Evolutionary conservation across 371 early-diverging fungal genomes (phyloP), one percentile per base, ranked within the genome.

Genomic region (Mucor lusitanicus): DNA sequence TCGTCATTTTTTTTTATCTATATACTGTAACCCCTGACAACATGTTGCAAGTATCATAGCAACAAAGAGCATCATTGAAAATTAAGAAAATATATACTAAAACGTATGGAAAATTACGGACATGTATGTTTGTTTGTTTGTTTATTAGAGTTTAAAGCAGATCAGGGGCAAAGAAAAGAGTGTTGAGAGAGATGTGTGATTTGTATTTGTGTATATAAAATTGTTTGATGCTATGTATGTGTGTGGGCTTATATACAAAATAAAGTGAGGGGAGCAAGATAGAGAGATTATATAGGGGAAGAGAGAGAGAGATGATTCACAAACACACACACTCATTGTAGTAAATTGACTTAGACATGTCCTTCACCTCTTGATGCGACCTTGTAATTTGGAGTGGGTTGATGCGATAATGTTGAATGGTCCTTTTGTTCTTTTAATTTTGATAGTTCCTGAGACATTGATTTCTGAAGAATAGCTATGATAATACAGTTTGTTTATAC

Each of bases 371-470:
- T 63, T 40, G 61, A 48, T 11, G 61, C 55, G 4, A 63, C 44
- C 30, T 63, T 71, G 39, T 66, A 59, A 50, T 71, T 71, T 11
- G 71, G 71, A 50, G 71, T 71, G 19, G 59, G 60, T 25, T 53
- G 60, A 33, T 67, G 64, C 12, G 21, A 55, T 55, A 27, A 53
- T 27, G 53, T 27, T 13, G 53, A 12, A 25, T 35, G 59, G 25
- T 71, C 72, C 32, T 68, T 72, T 40, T 67, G 63, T 61, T 67
- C 64, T 35, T 71, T 71, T 21, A 66, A 30, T 55, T 64, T 69
- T 58, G 65, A 58, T 53, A 27, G 15, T 27, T 53, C 53, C 12
- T 53, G 53, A 53, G 35, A 68, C 48, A 23, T 63, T 63, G 30
- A 15, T 25, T 44, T 62, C 44, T n/a, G 56, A 28, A 27, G 37